Evolutionary conservation across 441 rosid species (phyloP).

Genomic region (Capsella rubella): DNA sequence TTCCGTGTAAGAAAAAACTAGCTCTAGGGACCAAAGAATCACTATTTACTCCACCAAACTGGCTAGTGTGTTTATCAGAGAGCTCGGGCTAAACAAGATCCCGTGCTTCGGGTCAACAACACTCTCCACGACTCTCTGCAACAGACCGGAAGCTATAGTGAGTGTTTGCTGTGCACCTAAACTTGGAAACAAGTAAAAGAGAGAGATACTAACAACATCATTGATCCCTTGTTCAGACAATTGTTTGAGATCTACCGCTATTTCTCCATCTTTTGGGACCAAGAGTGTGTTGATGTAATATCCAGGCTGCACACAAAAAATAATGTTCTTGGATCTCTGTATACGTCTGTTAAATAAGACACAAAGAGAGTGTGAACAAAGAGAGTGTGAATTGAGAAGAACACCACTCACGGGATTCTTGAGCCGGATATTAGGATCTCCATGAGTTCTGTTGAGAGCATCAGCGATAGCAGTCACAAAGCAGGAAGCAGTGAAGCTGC

Average conservation of each 20-base stretch:
- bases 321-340: not conserved
- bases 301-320: slow-evolving; percentile 64
- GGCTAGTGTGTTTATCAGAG: slow-evolving; percentile 70
- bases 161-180: slow-evolving; percentile 15
- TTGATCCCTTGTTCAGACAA: slow-evolving; percentile 74
- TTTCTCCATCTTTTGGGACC: slow-evolving; percentile 75
- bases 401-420: slow-evolving; percentile 66
- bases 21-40: slow-evolving; percentile 28
- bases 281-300: slow-evolving; percentile 78
- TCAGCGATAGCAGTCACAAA: slow-evolving; percentile 84
- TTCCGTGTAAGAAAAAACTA: slow-evolving; percentile 12
- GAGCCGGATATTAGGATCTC: slow-evolving; percentile 72
- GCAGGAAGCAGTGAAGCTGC: slow-evolving; percentile 78
- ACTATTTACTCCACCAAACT: slow-evolving; percentile 50
- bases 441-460: slow-evolving; percentile 80
- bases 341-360: not conserved
- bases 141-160: slow-evolving; percentile 4
- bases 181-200: slow-evolving; percentile 15
- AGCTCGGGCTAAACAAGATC: slow-evolving; percentile 65
- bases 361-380: slow-evolving; percentile 3
- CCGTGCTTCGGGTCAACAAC: slow-evolving; percentile 72
- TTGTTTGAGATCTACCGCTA: slow-evolving; percentile 62
- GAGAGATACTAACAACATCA: slow-evolving; percentile 64
- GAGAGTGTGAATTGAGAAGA: not conserved
- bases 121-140: slow-evolving; percentile 74